A percentile compares a stretch with the other conserved stretches of the same genome.
These are phyloP conservation scores for Yarrowia deformans DNA, from an alignment of 805 yeast genomes.

Conservation along the genomic window DNA sequence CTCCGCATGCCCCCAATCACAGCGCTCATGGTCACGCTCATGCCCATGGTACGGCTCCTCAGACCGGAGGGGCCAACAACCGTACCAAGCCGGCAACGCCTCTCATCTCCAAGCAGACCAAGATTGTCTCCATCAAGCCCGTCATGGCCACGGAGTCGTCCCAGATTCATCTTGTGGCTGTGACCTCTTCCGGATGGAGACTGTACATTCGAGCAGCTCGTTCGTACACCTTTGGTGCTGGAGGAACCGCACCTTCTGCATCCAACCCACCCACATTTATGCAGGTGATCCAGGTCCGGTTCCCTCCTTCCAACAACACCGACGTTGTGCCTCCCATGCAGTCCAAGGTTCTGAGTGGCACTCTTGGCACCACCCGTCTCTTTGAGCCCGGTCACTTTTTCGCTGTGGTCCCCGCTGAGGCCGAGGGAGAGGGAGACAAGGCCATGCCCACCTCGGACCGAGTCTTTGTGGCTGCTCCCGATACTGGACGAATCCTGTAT, in stretches of 20 bases:
- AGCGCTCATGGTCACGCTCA: conserved; percentile 6
- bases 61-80: neutral
- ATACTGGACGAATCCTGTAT: conserved; percentile 78
- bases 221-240: conserved; percentile 43
- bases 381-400: conserved; percentile 88
- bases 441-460: conserved; percentile 50
- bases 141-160: conserved; percentile 69
- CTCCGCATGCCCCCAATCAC: conserved; percentile 5
- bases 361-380: conserved; percentile 65
- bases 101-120: conserved; percentile 45
- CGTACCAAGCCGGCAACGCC: conserved; percentile 41
- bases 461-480: conserved; percentile 79
- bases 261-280: conserved; percentile 49
- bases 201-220: conserved; percentile 64
- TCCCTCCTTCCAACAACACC: conserved; percentile 53
- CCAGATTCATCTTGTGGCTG: conserved; percentile 75
- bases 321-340: conserved; percentile 40
- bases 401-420: conserved; percentile 58
- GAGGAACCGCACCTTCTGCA: conserved; percentile 28
- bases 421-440: conserved; percentile 44
- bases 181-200: conserved; percentile 85
- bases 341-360: conserved; percentile 55
- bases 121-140: conserved; percentile 65
- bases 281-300: conserved; percentile 54
- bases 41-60: conserved; percentile 10